Conservation (phyloP, 2,329 filamentous ascomycete species). For the Alternaria arbusti region DNA sequence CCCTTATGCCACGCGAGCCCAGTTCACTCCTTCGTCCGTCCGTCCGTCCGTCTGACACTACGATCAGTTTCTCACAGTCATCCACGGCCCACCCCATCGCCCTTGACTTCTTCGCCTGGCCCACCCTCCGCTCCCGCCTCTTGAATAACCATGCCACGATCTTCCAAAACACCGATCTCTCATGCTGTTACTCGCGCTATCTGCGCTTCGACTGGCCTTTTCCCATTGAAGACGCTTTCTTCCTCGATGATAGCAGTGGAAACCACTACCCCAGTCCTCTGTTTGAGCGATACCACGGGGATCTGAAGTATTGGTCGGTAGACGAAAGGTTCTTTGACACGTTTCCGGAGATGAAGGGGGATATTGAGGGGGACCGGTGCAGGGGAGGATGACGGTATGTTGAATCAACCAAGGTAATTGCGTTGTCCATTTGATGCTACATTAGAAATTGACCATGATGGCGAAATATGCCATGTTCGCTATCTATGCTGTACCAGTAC, state of each 20-base stretch:
- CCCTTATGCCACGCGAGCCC: not conserved
- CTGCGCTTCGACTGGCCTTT: conserved; percentile 44
- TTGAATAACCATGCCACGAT: conserved; percentile 29
- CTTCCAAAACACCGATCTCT: conserved; percentile 29
- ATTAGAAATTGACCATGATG: not conserved
- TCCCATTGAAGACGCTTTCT: conserved; percentile 42
- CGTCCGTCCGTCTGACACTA: not conserved
- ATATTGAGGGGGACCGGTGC: conserved; percentile 39
- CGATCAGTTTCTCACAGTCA: conserved; percentile 22
- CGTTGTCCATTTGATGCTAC: not conserved
- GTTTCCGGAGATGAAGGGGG: conserved; percentile 38
- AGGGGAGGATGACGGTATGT: not conserved
- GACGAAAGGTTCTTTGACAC: conserved; percentile 31
- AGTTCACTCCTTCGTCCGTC: conserved; percentile 10
- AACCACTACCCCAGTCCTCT: conserved; percentile 31
- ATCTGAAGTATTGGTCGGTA: conserved; percentile 37
- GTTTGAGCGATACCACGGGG: conserved; percentile 40
- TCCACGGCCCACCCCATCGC: conserved; percentile 36
- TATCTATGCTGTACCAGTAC: conserved; percentile 3
- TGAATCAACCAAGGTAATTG: not conserved
- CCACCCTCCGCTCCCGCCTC: conserved; percentile 38
- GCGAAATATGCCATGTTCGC: not conserved
- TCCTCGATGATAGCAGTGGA: conserved; percentile 23
- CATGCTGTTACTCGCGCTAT: conserved; percentile 31
- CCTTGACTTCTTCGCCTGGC: conserved; percentile 46